A percentile compares a stretch with the other conserved stretches of the same genome.
phyloP scores from a whole-genome alignment of 2,329 filamentous ascomycete species.

The Pestalotiopsis sp. region DNA sequence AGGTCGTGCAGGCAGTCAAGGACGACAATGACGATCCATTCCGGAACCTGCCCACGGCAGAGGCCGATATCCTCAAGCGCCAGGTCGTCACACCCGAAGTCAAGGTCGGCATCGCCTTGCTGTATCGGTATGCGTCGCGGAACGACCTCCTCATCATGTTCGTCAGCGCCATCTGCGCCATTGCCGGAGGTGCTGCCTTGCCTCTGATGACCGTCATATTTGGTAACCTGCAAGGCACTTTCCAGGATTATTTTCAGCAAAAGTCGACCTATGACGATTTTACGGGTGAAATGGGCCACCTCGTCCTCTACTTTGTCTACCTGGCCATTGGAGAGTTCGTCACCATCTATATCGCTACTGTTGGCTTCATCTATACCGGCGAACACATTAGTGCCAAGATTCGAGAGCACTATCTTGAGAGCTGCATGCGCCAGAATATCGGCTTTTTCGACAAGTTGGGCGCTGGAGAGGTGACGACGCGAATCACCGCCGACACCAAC shows the following conservation, averaged over 20 bases:
- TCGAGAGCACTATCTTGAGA: conserved; percentile 80
- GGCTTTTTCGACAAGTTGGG: conserved; percentile 92
- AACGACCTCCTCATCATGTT: conserved; percentile 66
- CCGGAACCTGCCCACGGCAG: conserved; percentile 64
- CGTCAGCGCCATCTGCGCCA: conserved; percentile 64
- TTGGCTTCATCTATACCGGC: conserved; percentile 87
- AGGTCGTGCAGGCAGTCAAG: conserved; percentile 35
- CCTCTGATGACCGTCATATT: conserved; percentile 85
- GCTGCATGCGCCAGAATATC: conserved; percentile 86
- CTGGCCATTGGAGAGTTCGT: conserved; percentile 81
- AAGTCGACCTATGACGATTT: conserved; percentile 56
- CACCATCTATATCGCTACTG: conserved; percentile 76
- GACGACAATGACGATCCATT: conserved; percentile 57
- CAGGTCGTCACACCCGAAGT: conserved; percentile 69
- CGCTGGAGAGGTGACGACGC: conserved; percentile 89
- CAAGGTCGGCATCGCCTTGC: conserved; percentile 64
- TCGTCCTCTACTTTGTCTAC: conserved; percentile 84
- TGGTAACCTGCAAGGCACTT: conserved; percentile 73
- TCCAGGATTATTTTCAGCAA: conserved; percentile 64
- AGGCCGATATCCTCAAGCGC: conserved; percentile 67
- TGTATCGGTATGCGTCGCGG: conserved; percentile 72
- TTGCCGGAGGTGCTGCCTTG: conserved; percentile 73
- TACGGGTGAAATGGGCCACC: conserved; percentile 57
- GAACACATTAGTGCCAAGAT: conserved; percentile 80
- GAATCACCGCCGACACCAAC: conserved; percentile 93